These are phyloP conservation scores for Cornus florida DNA, from an alignment of 148 eudicot species.

Conservation along the genomic window DNA sequence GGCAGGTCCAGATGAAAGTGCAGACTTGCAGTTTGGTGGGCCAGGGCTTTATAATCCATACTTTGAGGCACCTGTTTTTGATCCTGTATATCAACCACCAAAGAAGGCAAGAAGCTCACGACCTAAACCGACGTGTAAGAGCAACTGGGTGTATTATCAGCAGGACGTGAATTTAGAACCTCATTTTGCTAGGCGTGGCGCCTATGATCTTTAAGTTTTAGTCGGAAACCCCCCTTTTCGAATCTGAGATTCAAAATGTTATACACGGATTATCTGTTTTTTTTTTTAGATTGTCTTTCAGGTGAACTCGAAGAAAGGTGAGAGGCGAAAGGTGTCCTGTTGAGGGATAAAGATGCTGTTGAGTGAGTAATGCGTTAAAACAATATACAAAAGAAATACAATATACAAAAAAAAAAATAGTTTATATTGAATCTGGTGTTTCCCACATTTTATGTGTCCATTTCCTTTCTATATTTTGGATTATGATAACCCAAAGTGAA, in stretches of 20 bases:
- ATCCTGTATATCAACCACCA: constrained; percentile 16
- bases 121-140: constrained; percentile 10
- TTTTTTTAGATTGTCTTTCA: neutral
- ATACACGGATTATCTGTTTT: too few species aligned
- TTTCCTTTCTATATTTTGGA: neutral
- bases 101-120: constrained; percentile 19
- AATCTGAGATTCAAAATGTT: neutral
- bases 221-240: neutral
- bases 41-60: constrained; percentile 18
- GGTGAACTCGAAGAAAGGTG: neutral
- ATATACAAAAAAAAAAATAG: neutral
- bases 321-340: neutral
- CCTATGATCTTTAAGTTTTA: neutral
- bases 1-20: constrained; percentile 34
- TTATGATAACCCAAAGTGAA: neutral
- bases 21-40: constrained; percentile 31
- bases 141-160: constrained; percentile 5
- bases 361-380: neutral
- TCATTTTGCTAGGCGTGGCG: constrained; percentile 1
- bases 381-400: neutral
- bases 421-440: neutral
- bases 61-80: constrained; percentile 17
- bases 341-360: neutral
- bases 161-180: constrained; percentile 14
- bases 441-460: neutral